Evolutionary conservation across 441 rosid species (phyloP).

Genomic region (Populus trichocarpa): DNA sequence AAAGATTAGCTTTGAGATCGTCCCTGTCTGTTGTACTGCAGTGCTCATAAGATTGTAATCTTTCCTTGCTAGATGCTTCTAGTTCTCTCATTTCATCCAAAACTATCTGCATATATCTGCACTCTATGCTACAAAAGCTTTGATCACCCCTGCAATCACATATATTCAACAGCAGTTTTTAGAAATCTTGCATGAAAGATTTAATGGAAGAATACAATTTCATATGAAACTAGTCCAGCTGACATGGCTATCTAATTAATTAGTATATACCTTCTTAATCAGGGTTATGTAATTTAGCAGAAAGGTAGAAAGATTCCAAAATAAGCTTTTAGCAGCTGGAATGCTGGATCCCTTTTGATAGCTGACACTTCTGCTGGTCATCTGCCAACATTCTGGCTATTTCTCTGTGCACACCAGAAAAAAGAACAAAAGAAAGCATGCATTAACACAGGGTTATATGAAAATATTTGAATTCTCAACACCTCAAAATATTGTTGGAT

Average conservation of each 20-base stretch:
- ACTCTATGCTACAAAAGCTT: constrained; percentile 74
- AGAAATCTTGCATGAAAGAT: neutral
- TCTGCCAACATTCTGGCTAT: constrained; percentile 91
- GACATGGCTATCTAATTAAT: neutral
- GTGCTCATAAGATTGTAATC: constrained; percentile 33
- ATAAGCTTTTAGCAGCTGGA: too few species aligned
- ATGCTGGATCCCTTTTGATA: too few species aligned
- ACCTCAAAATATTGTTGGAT: neutral
- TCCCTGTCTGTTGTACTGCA: constrained; percentile 17
- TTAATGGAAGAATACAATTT: neutral
- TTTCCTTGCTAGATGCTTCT: constrained; percentile 43
- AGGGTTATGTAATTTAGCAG: too few species aligned
- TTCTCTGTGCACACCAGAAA: constrained; percentile 47
- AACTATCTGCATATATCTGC: constrained; percentile 63
- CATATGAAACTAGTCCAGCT: neutral
- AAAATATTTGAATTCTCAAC: constrained; percentile 1
- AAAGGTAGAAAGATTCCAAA: too few species aligned
- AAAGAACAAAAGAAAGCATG: neutral
- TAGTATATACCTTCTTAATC: too few species aligned
- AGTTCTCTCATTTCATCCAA: constrained; percentile 56
- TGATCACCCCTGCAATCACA: constrained; percentile 54
- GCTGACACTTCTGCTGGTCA: constrained; percentile 52
- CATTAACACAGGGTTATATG: constrained; percentile 1
- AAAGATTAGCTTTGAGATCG: too few species aligned
- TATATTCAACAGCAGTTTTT: neutral